Conservation (phyloP, 768 basidiomycete species). For the Neoboletus subvelutipes region DNA sequence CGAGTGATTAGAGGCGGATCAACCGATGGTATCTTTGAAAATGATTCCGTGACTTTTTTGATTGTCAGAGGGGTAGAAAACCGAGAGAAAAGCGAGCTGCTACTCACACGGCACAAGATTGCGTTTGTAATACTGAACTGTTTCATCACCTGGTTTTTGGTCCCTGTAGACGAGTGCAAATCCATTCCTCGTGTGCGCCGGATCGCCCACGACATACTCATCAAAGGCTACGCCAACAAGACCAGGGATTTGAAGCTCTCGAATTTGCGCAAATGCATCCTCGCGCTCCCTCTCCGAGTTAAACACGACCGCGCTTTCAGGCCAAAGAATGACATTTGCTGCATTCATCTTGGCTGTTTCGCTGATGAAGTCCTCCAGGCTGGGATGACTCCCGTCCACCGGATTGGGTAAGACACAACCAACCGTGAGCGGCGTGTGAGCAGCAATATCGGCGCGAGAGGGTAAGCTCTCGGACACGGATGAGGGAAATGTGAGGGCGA, state of each 20-base stretch:
- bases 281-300: conserved; percentile 47
- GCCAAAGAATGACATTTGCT: conserved; percentile 72
- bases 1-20: conserved; percentile 50
- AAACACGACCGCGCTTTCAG: conserved; percentile 76
- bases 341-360: conserved; percentile 50
- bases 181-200: conserved; percentile 53
- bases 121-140: conserved; percentile 68
- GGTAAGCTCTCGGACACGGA: conserved; percentile 44
- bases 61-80: background rate
- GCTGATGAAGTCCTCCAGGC: conserved; percentile 58
- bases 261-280: conserved; percentile 48
- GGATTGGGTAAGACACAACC: conserved; percentile 66
- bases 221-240: conserved; percentile 73
- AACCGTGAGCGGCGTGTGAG: conserved; percentile 57
- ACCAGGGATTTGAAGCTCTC: conserved; percentile 26
- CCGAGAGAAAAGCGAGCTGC: background rate
- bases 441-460: conserved; percentile 30
- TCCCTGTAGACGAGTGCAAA: conserved; percentile 53
- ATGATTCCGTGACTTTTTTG: conserved; percentile 73
- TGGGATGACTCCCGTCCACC: conserved; percentile 41
- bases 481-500: conserved; percentile 56
- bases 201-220: conserved; percentile 48
- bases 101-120: conserved; percentile 74
- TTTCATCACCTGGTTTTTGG: conserved; percentile 37
- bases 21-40: conserved; percentile 52